These are phyloP conservation scores for Mrakia gelida DNA, from an alignment of 768 basidiomycete species.

Conservation along the genomic window DNA sequence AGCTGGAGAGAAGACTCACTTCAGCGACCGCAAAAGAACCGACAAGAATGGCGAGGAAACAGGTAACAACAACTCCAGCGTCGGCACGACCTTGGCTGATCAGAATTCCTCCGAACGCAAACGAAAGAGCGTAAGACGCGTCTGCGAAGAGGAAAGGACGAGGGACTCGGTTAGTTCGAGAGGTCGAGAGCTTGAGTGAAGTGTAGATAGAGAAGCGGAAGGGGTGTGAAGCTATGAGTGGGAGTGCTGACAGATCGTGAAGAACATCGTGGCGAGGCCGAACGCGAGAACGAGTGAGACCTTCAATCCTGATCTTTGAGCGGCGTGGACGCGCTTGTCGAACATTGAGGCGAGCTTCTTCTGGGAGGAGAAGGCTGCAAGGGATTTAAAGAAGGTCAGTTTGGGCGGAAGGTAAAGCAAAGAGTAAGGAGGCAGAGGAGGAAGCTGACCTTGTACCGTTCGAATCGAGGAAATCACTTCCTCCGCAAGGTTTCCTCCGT, in stretches of 20 bases:
- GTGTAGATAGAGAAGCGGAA: too few relatives aligned
- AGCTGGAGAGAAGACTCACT: neutral
- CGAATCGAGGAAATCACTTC: conserved; percentile 58
- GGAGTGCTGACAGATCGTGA: conserved; percentile 56
- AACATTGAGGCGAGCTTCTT: conserved; percentile 61
- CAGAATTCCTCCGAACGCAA: conserved; percentile 60
- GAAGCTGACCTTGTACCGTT: conserved; percentile 59
- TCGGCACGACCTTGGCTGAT: conserved; percentile 37
- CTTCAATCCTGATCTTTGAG: too few relatives aligned
- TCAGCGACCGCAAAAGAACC: conserved; percentile 70
- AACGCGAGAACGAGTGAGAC: neutral
- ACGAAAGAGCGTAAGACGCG: conserved; percentile 53
- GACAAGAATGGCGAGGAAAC: conserved; percentile 55
- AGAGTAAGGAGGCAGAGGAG: neutral
- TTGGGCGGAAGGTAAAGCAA: neutral
- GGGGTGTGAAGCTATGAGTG: too few relatives aligned
- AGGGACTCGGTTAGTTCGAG: too few relatives aligned
- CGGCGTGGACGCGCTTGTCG: conserved; percentile 52
- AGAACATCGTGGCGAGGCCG: conserved; percentile 47
- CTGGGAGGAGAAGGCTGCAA: conserved; percentile 74
- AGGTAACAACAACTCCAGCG: conserved; percentile 73
- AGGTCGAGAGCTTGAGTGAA: too few relatives aligned
- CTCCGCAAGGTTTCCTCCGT: conserved; percentile 24
- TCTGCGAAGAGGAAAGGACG: conserved; percentile 14
- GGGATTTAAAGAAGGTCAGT: neutral